Conservation (phyloP, 2,329 filamentous ascomycete genomes). For the Ophiostoma australiae region DNA sequence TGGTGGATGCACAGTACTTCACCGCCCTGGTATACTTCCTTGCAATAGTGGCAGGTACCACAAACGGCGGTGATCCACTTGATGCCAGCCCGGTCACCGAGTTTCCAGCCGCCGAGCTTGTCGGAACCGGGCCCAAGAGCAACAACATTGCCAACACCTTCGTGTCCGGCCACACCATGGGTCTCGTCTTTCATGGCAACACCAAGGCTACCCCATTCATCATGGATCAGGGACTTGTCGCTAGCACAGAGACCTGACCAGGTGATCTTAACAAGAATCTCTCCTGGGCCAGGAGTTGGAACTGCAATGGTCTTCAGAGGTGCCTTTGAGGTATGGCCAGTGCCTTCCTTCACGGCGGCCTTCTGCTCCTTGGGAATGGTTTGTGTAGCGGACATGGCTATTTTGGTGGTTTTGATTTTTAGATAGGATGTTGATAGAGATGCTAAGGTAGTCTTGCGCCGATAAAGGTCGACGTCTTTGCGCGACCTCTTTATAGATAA, state of each 20-base stretch:
- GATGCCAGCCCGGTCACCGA: conserved; percentile 39
- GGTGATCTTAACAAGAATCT: conserved; percentile 26
- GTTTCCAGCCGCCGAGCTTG: conserved; percentile 32
- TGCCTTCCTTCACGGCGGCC: conserved; percentile 24
- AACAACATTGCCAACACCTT: conserved; percentile 38
- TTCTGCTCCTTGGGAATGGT: conserved; percentile 26
- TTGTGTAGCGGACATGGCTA: neutral
- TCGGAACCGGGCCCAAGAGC: conserved; percentile 32
- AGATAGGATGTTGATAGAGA: neutral
- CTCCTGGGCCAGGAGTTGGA: conserved; percentile 18
- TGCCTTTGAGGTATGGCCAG: conserved; percentile 10
- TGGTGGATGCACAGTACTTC: conserved; percentile 34
- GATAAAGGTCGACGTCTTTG: neutral
- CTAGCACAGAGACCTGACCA: conserved; percentile 26
- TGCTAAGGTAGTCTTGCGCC: neutral
- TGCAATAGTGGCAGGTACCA: conserved; percentile 37
- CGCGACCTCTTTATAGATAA: neutral
- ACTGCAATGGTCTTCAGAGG: conserved; percentile 18
- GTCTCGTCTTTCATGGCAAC: conserved; percentile 20
- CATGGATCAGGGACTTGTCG: conserved; percentile 27
- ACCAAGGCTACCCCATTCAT: conserved; percentile 24
- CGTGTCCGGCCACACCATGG: conserved; percentile 34
- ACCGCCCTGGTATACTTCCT: conserved; percentile 35
- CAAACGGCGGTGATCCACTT: conserved; percentile 35
- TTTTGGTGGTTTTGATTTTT: neutral